phyloP scores from a whole-genome alignment of 2,329 filamentous ascomycete species.

The Aspergillus pseudotamarii region DNA sequence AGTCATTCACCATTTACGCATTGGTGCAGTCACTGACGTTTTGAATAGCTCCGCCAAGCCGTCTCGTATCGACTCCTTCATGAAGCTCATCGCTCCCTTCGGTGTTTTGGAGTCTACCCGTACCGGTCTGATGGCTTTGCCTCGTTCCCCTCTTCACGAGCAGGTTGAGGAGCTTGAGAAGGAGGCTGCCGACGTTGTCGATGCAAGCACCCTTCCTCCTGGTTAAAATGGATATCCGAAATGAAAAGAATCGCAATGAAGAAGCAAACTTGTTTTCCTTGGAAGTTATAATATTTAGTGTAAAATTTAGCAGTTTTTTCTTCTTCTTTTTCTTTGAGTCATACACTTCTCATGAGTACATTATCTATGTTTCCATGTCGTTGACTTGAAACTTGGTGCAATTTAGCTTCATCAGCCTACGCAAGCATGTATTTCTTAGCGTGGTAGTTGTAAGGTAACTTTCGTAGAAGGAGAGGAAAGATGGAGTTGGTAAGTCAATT shows the following conservation, averaged over 20 bases:
- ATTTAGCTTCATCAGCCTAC: not conserved
- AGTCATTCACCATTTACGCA: not conserved
- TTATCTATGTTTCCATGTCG: not conserved
- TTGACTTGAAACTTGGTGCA: not conserved
- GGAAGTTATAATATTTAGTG: constrained; percentile 1
- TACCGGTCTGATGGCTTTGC: constrained; percentile 95
- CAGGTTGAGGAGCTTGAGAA: constrained; percentile 74
- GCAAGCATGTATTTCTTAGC: not conserved
- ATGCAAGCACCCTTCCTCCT: constrained; percentile 89
- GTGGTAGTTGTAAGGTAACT: not conserved
- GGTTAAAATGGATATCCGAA: constrained; percentile 59
- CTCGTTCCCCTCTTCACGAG: constrained; percentile 83
- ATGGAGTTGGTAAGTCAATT: not conserved
- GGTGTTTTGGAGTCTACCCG: constrained; percentile 95
- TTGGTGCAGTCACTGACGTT: constrained; percentile 9
- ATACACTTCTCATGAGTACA: not conserved
- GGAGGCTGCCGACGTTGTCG: constrained; percentile 92
- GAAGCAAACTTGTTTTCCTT: constrained; percentile 21
- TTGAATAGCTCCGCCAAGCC: constrained; percentile 80
- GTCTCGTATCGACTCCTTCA: constrained; percentile 90
- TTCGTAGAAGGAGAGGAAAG: not conserved
- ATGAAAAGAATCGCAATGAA: constrained; percentile 19
- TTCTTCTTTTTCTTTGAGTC: not conserved
- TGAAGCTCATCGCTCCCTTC: constrained; percentile 92
- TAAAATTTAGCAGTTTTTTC: constrained; percentile 5